Evolutionary conservation across 2,329 filamentous ascomycete genomes (phyloP), one percentile per base, ranked within the genome.

Genomic region (Aspergillus puulaauensis): DNA sequence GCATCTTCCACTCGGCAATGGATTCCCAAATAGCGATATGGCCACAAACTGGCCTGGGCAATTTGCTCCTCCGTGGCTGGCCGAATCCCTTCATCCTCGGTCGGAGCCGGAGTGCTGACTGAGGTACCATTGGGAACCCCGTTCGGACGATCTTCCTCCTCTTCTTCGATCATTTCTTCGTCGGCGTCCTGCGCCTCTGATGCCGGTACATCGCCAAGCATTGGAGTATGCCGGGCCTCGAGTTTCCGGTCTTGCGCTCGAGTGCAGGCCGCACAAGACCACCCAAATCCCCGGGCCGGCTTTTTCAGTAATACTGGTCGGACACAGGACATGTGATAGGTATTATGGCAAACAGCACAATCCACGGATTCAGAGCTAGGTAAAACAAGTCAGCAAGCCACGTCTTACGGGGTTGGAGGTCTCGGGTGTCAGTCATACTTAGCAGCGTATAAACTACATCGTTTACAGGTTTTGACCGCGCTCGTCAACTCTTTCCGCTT

Each of bases 261-360:
- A 74, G 92, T 97, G 76, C 95, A 99, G 58, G 93, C 90, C 54
- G 91, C 95, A 75, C 95, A 99, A 31, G 95, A 93, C 95, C 95
- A 99, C 4, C 92, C 95, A 77, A 99, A 99, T 40, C 95, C 95
- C 75, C 95, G 89, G 47, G 93, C 96, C 19, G 95, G 95, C 76
- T 99, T 99, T 76, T 97, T 99, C 53, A 92, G 83, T 61, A 99
- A 77, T 39, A 93, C 91, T 41, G 95, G 95, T 60, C 90, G 89
- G 56, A 99, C 95, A 74, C 95, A 99, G 69, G 93, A 91, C 93
- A 99, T 98, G 79, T 99, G 95, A 77, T 97, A 99, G 14, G 93
- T 98, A 73, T 92, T 88, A 71, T 88, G 86, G 75, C 95, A 99
- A 55, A 97, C 92, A 45, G 93, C 95, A 75, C 95, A 99, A 74